Evolutionary conservation across 1,139 yeast genomes (phyloP).

Genomic region (Debaryomyces sp.): DNA sequence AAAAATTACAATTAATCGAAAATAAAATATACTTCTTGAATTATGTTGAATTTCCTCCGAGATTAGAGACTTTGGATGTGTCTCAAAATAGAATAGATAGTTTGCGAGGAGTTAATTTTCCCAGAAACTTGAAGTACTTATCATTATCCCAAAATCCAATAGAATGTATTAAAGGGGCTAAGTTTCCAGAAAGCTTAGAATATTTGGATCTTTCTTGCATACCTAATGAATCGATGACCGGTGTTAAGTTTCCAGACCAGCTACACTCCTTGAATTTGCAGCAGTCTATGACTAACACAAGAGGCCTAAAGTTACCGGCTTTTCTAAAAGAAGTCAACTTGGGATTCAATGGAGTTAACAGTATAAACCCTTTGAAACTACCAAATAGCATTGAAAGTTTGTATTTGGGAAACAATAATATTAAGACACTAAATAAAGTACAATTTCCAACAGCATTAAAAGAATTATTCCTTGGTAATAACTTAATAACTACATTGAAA

Average conservation of each 20-base stretch:
- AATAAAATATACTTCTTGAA: slow-evolving; percentile 46
- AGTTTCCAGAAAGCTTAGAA: slow-evolving; percentile 41
- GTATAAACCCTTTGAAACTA: slow-evolving; percentile 48
- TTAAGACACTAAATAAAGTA: slow-evolving; percentile 49
- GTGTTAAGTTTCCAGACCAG: slow-evolving; percentile 49
- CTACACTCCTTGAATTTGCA: slow-evolving; percentile 41
- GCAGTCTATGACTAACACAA: slow-evolving; percentile 49
- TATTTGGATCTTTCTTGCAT: slow-evolving; percentile 45
- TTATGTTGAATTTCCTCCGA: slow-evolving; percentile 42
- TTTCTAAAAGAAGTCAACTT: slow-evolving; percentile 34
- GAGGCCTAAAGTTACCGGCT: slow-evolving; percentile 47
- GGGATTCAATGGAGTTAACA: slow-evolving; percentile 48
- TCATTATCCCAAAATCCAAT: slow-evolving; percentile 46
- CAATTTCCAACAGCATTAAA: slow-evolving; percentile 39
- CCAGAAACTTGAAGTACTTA: slow-evolving; percentile 32
- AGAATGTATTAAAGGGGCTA: slow-evolving; percentile 45
- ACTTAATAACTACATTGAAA: slow-evolving; percentile 46
- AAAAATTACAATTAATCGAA: slow-evolving; percentile 37
- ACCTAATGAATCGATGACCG: slow-evolving; percentile 53
- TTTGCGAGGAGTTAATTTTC: slow-evolving; percentile 43
- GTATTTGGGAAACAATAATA: slow-evolving; percentile 43
- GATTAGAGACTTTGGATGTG: slow-evolving; percentile 35
- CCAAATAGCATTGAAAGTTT: slow-evolving; percentile 44
- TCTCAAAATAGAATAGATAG: slow-evolving; percentile 47
- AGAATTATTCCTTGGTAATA: slow-evolving; percentile 46